Percentiles rank a stretch among this genome's conserved stretches.
Evolutionary conservation across 345 rosid species (phyloP).

Genomic region (Camelina neglecta): DNA sequence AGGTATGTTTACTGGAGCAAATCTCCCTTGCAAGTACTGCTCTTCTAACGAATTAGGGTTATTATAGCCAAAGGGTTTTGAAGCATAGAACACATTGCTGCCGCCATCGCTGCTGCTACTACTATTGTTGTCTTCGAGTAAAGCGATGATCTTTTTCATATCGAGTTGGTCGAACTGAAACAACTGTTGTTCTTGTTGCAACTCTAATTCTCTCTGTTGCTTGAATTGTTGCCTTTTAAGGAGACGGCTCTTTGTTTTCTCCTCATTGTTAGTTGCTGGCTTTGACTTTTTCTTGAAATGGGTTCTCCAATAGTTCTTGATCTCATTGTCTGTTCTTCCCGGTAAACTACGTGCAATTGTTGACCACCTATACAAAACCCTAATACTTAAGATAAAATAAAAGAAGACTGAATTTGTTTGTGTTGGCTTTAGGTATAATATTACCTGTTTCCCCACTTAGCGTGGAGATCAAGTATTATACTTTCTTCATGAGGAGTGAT

Average conservation of each 20-base stretch:
- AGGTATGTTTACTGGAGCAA: constrained; percentile 10
- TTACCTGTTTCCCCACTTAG: constrained; percentile 86
- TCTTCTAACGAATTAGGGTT: constrained; percentile 43
- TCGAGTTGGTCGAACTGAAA: constrained; percentile 55
- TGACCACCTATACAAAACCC: constrained; percentile 66
- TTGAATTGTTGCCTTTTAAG: constrained; percentile 71
- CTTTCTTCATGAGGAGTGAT: constrained; percentile 76
- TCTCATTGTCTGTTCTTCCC: constrained; percentile 82
- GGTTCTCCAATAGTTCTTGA: constrained; percentile 89
- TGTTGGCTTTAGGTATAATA: neutral
- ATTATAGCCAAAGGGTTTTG: constrained; percentile 22
- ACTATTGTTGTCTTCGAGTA: constrained; percentile 53
- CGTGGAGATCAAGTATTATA: constrained; percentile 73
- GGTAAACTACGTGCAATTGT: constrained; percentile 88
- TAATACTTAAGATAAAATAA: neutral
- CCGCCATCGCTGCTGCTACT: constrained; percentile 10
- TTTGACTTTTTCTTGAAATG: constrained; percentile 80
- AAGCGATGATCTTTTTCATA: constrained; percentile 57
- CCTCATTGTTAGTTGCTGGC: constrained; percentile 44
- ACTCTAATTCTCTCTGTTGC: constrained; percentile 56
- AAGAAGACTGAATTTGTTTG: neutral
- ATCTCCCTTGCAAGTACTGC: constrained; percentile 32
- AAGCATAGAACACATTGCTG: constrained; percentile 29
- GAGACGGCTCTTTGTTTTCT: constrained; percentile 53
- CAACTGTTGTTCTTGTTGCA: constrained; percentile 47